These are phyloP conservation scores for Helicocarpus griseus DNA, from an alignment of 2,329 filamentous ascomycete genomes.

Conservation along the genomic window DNA sequence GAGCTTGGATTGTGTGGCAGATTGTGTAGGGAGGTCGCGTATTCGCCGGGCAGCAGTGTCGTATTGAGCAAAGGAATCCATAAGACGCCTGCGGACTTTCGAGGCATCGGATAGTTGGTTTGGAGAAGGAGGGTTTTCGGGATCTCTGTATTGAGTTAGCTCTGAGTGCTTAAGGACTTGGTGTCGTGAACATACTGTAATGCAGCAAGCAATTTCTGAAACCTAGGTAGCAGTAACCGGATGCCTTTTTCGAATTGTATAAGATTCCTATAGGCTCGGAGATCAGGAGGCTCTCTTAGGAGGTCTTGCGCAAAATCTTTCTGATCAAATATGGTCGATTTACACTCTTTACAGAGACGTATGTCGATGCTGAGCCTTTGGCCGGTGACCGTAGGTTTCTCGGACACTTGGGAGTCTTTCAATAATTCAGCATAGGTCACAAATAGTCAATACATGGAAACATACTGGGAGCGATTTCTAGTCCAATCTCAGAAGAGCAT, in stretches of 20 bases:
- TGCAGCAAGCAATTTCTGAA: slow-evolving; percentile 64
- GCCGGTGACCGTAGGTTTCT: slow-evolving; percentile 22
- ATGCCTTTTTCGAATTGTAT: slow-evolving; percentile 84
- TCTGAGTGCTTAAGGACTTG: slow-evolving; percentile 3
- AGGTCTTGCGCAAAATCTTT: slow-evolving; percentile 69
- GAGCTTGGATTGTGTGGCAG: slow-evolving; percentile 60
- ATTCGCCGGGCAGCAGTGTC: slow-evolving; percentile 72
- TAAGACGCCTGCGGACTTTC: slow-evolving; percentile 80
- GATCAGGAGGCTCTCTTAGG: slow-evolving; percentile 58
- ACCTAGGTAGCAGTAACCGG: slow-evolving; percentile 66
- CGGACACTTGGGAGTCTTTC: slow-evolving; percentile 9
- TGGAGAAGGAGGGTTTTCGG: slow-evolving; percentile 53
- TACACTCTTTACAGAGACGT: slow-evolving; percentile 88
- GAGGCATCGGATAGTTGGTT: slow-evolving; percentile 74
- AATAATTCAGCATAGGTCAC: not conserved
- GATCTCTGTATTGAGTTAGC: slow-evolving; percentile 37
- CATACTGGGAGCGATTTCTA: slow-evolving; percentile 63
- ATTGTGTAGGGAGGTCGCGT: slow-evolving; percentile 65
- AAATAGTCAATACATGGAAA: slow-evolving; percentile 7
- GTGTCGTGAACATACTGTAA: slow-evolving; percentile 47
- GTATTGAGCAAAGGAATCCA: slow-evolving; percentile 83
- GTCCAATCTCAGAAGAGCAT: slow-evolving; percentile 74
- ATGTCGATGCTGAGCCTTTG: slow-evolving; percentile 64
- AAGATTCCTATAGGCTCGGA: slow-evolving; percentile 73
- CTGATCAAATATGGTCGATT: slow-evolving; percentile 58